These are phyloP conservation scores for Pseudonectria buxi DNA, from an alignment of 2,329 filamentous ascomycete species.

Conservation along the genomic window DNA sequence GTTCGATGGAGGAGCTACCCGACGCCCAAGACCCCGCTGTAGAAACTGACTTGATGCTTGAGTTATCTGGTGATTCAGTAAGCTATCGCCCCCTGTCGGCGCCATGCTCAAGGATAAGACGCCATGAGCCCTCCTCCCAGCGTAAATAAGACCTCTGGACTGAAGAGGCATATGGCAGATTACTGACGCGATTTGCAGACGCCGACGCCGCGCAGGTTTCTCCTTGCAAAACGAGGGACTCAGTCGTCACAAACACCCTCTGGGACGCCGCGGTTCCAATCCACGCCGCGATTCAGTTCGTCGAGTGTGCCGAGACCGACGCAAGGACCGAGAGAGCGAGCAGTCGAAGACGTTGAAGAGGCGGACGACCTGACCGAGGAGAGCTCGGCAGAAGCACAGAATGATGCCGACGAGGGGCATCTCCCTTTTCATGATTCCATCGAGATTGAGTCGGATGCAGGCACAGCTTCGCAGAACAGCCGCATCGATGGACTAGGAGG, in stretches of 20 bases:
- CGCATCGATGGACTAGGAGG: conserved; percentile 2
- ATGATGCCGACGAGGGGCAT: conserved; percentile 5
- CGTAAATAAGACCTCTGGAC: conserved; percentile 8
- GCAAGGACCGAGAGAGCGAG: conserved; percentile 17
- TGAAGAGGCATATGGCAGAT: neutral
- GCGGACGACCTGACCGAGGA: conserved; percentile 13
- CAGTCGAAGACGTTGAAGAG: conserved; percentile 30
- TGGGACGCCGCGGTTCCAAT: conserved; percentile 27
- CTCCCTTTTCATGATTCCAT: conserved; percentile 18
- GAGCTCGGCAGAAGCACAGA: conserved; percentile 4
- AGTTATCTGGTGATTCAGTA: neutral
- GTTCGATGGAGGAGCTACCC: conserved; percentile 1
- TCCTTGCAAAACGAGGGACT: conserved; percentile 29
- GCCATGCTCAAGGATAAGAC: conserved; percentile 12
- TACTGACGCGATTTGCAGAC: conserved; percentile 23
- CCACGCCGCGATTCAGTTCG: conserved; percentile 33
- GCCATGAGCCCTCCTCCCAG: conserved; percentile 23
- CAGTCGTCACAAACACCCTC: conserved; percentile 27
- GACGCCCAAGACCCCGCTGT: conserved; percentile 1
- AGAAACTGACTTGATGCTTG: neutral
- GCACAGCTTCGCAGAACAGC: conserved; percentile 10
- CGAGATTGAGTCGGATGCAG: conserved; percentile 22
- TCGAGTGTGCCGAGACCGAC: conserved; percentile 25
- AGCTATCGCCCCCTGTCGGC: neutral
- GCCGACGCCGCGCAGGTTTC: conserved; percentile 32